Evolutionary conservation across 768 basidiomycete genomes (phyloP).

Genomic region (Lactarius sp.): DNA sequence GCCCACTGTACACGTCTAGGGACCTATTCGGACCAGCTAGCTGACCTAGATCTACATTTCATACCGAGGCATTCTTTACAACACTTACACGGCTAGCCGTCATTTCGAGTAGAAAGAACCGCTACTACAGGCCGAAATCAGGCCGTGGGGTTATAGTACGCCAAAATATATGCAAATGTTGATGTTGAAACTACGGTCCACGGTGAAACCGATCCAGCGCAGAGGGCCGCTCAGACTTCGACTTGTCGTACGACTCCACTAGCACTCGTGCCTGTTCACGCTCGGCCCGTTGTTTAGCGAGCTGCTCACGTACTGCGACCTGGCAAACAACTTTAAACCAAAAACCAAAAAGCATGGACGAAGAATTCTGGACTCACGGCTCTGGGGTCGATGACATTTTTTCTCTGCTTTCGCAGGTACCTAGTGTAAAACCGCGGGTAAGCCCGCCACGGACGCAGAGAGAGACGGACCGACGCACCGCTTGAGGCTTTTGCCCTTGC

Average conservation of each 20-base stretch:
- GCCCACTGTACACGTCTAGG: constrained; percentile 2
- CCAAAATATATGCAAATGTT: not conserved
- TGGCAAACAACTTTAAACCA: constrained; percentile 35
- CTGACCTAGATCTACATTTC: not conserved
- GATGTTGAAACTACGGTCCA: not conserved
- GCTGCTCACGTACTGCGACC: constrained; percentile 41
- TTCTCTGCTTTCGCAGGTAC: constrained; percentile 84
- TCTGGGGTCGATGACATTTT: constrained; percentile 89
- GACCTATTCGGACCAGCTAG: constrained; percentile 8
- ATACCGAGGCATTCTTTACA: constrained; percentile 12
- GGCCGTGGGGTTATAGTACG: not conserved
- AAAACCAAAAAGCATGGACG: not conserved
- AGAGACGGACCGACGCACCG: constrained; percentile 36
- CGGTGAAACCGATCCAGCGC: constrained; percentile 40
- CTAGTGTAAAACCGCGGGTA: constrained; percentile 28
- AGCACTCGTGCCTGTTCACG: constrained; percentile 30
- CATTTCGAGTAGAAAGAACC: not conserved
- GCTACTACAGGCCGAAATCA: not conserved
- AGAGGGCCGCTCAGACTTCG: constrained; percentile 30
- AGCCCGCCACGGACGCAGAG: not conserved
- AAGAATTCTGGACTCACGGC: constrained; percentile 42
- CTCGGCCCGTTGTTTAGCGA: constrained; percentile 36
- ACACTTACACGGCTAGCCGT: constrained; percentile 5
- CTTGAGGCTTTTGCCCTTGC: constrained; percentile 82
- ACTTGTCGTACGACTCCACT: constrained; percentile 23